phyloP scores from a whole-genome alignment of 2,329 filamentous ascomycete species.

The Fusarium tuaranense region DNA sequence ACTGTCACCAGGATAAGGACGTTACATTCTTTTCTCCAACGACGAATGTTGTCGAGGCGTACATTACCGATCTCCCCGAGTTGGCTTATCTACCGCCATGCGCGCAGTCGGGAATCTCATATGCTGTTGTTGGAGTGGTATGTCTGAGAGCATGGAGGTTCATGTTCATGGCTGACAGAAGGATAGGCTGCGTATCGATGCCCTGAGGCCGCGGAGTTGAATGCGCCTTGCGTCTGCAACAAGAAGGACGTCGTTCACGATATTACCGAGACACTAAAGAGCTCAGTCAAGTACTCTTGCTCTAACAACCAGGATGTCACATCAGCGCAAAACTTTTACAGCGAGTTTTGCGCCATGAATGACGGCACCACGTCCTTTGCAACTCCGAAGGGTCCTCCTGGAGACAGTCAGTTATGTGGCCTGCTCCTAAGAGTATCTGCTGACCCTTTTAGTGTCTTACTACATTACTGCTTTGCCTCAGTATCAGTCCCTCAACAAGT shows the following conservation, averaged over 20 bases:
- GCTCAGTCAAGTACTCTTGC: conserved; percentile 58
- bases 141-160: not conserved
- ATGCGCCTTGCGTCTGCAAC: conserved; percentile 64
- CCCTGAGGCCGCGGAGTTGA: conserved; percentile 53
- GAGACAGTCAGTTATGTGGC: conserved; percentile 57
- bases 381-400: conserved; percentile 58
- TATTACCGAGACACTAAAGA: conserved; percentile 57
- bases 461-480: conserved; percentile 64
- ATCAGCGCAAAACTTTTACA: conserved; percentile 62
- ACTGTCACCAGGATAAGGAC: conserved; percentile 59
- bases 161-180: conserved; percentile 3
- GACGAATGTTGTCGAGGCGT: conserved; percentile 55
- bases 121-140: conserved; percentile 48
- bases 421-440: not conserved
- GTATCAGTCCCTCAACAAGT: conserved; percentile 58
- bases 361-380: conserved; percentile 63
- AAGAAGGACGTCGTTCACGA: conserved; percentile 61
- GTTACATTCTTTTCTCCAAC: conserved; percentile 57
- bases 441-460: conserved; percentile 59
- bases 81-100: conserved; percentile 55
- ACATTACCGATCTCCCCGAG: conserved; percentile 62
- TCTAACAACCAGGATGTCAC: conserved; percentile 58
- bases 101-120: conserved; percentile 46
- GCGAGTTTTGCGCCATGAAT: conserved; percentile 64
- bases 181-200: conserved; percentile 45